These are phyloP conservation scores for Coemansia sp. DNA, from an alignment of 192 early-diverging fungal species.

Conservation along the genomic window DNA sequence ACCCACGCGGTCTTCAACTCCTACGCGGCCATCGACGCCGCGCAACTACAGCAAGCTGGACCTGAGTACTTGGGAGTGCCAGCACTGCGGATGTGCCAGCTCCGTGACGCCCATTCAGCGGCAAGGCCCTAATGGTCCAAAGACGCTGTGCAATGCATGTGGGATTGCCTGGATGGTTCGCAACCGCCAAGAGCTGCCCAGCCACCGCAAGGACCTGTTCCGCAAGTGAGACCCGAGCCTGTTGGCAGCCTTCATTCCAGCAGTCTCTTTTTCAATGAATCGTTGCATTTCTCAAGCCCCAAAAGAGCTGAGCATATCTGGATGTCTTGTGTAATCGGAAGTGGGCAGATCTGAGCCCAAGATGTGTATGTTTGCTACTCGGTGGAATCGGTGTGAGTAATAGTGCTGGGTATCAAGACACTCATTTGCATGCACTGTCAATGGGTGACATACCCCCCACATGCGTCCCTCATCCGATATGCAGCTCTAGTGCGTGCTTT, in stretches of 20 bases:
- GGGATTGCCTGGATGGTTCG: constrained; percentile 60
- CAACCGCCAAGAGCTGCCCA: constrained; percentile 47
- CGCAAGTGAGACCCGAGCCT: constrained; percentile 24
- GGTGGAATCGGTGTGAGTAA: background rate
- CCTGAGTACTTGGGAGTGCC: constrained; percentile 44
- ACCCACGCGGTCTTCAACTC: constrained; percentile 37
- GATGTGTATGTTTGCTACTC: background rate
- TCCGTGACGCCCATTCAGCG: constrained; percentile 53
- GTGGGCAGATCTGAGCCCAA: background rate
- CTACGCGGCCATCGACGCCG: constrained; percentile 39
- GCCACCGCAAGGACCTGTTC: constrained; percentile 46
- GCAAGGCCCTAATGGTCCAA: constrained; percentile 60
- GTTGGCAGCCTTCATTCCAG: background rate
- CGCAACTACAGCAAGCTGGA: constrained; percentile 44
- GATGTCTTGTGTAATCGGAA: background rate
- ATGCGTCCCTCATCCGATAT: background rate
- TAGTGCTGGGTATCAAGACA: background rate
- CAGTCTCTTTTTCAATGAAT: background rate
- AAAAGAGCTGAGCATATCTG: background rate
- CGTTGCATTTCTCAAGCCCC: background rate
- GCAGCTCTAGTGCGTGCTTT: background rate
- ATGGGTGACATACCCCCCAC: background rate
- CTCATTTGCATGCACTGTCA: background rate
- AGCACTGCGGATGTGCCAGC: constrained; percentile 51
- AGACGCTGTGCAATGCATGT: constrained; percentile 65